Evolutionary conservation across 768 basidiomycete genomes (phyloP).

Genomic region (Leccinum rimulosum): DNA sequence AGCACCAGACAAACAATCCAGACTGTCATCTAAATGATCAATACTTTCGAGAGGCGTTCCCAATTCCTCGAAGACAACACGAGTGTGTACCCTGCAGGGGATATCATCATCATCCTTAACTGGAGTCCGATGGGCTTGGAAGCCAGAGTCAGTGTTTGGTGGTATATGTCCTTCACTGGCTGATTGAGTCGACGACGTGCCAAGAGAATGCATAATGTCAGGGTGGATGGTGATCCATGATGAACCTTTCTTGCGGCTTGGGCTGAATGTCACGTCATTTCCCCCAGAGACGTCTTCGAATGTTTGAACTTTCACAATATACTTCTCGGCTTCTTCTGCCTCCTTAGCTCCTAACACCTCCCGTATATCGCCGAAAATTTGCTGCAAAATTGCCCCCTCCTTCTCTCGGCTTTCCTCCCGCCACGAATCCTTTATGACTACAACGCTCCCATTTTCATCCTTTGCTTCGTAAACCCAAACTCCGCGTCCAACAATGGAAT

Average conservation of each 20-base stretch:
- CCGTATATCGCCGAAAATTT: not conserved
- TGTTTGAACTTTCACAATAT: not conserved
- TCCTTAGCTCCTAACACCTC: not conserved
- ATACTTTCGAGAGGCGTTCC: not conserved
- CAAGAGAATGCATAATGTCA: no score
- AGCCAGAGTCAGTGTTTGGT: no score
- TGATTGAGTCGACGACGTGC: no score
- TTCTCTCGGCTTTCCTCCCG: not conserved
- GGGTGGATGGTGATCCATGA: no score
- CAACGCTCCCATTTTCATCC: not conserved
- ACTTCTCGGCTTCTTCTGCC: not conserved
- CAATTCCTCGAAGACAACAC: not conserved
- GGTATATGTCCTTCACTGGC: no score
- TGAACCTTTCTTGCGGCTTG: no score
- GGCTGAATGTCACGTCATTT: no score
- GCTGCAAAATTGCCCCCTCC: not conserved
- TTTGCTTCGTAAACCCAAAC: constrained; percentile 4
- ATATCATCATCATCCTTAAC: no score
- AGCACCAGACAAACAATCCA: not conserved
- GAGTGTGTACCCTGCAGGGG: not conserved
- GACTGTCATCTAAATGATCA: not conserved
- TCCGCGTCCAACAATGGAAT: not conserved
- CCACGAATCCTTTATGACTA: constrained; percentile 14
- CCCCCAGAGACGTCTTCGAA: not conserved
- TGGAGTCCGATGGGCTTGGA: no score